A percentile compares a stretch with the other conserved stretches of the same genome.
phyloP scores from a whole-genome alignment of 805 yeast genomes.

The Starmerella bombicola region DNA sequence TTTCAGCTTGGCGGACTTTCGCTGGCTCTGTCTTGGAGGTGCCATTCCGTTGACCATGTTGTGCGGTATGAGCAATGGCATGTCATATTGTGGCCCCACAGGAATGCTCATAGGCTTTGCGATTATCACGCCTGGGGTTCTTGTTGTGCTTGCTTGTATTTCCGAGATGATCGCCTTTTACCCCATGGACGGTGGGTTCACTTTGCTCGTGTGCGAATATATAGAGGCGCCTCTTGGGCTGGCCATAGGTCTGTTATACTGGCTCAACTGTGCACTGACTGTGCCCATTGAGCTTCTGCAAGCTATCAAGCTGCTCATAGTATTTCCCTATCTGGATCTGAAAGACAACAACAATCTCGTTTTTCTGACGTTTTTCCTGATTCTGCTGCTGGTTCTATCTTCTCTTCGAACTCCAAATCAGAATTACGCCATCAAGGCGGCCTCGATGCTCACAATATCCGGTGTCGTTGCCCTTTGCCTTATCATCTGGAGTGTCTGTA shows the following conservation, averaged over 20 bases:
- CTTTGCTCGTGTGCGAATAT: slow-evolving; percentile 47
- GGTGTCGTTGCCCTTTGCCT: slow-evolving; percentile 1
- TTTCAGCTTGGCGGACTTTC: slow-evolving; percentile 11
- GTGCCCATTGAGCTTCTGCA: slow-evolving; percentile 70
- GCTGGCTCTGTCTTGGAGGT: slow-evolving; percentile 15
- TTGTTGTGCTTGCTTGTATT: slow-evolving; percentile 16
- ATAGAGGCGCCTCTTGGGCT: slow-evolving; percentile 46
- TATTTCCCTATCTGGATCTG: slow-evolving; percentile 39
- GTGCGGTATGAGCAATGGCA: slow-evolving; percentile 7
- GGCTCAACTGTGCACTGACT: slow-evolving; percentile 34
- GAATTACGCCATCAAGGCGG: slow-evolving; percentile 7
- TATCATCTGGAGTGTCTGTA: slow-evolving; percentile 4
- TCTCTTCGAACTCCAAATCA: slow-evolving; percentile 4
- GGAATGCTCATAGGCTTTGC: slow-evolving; percentile 14
- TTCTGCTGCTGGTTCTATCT: slow-evolving; percentile 4
- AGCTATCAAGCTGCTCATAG: slow-evolving; percentile 56
- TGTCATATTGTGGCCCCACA: slow-evolving; percentile 17
- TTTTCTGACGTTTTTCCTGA: slow-evolving; percentile 16
- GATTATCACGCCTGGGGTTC: slow-evolving; percentile 7
- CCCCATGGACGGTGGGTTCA: slow-evolving; percentile 52
- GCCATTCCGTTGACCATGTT: slow-evolving; percentile 12
- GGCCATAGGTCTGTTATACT: slow-evolving; percentile 40
- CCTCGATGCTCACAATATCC: slow-evolving; percentile 4
- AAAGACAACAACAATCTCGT: slow-evolving; percentile 27
- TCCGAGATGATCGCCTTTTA: slow-evolving; percentile 42